phyloP scores from a whole-genome alignment of 2,329 filamentous ascomycete species.

The Hypoxylon sp. region DNA sequence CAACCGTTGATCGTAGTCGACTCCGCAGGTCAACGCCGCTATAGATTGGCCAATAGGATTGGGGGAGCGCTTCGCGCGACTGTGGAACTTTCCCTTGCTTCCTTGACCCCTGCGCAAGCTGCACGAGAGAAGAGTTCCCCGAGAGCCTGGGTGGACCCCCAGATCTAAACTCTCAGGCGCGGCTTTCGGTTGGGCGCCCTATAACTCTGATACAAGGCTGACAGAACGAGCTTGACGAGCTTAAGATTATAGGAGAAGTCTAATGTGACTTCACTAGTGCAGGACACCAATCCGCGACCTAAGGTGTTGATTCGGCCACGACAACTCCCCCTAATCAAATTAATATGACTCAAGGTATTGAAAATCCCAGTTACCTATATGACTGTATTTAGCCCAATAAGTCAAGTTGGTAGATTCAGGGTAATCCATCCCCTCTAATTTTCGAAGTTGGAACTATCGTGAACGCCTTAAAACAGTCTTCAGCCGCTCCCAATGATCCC shows the following conservation, averaged over 20 bases:
- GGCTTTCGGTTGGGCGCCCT: conserved; percentile 30
- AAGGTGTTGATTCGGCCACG: conserved; percentile 5
- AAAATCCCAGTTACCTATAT: conserved; percentile 21
- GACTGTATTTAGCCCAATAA: conserved; percentile 12
- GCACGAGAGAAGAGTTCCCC: conserved; percentile 29
- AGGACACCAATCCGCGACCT: conserved; percentile 25
- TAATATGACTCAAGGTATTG: conserved; percentile 17
- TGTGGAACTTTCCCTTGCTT: conserved; percentile 39
- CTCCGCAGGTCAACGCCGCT: conserved; percentile 21
- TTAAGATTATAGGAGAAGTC: conserved; percentile 33
- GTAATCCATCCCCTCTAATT: conserved; percentile 18
- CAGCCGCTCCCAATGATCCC: conserved; percentile 23
- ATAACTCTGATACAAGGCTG: conserved; percentile 34
- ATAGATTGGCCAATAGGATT: conserved; percentile 32
- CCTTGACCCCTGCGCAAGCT: conserved; percentile 21
- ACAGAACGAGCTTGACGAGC: conserved; percentile 22
- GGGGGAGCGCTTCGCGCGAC: conserved; percentile 27
- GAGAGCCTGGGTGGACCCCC: conserved; percentile 15
- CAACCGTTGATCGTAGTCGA: conserved; percentile 15
- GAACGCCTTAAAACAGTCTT: conserved; percentile 23
- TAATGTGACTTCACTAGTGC: conserved; percentile 38
- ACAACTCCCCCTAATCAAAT: conserved; percentile 12
- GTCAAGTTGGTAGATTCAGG: conserved; percentile 20
- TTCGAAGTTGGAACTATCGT: conserved; percentile 31
- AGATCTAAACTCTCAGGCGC: conserved; percentile 17